Evolutionary conservation across 176 grass and related monocot species (phyloP).

Genomic region (Oryza australiensis): DNA sequence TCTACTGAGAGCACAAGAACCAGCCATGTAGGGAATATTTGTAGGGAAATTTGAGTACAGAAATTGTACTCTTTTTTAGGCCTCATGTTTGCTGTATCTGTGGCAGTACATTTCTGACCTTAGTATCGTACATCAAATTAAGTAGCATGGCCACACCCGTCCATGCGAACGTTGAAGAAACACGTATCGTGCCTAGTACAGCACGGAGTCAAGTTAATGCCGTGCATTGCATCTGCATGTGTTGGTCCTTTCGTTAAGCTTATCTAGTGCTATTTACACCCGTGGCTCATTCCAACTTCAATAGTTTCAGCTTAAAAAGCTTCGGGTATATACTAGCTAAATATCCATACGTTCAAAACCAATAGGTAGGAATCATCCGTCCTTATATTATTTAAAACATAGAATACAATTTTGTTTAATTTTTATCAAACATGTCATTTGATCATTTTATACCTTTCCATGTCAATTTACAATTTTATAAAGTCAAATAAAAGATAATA

Average conservation of each 20-base stretch:
- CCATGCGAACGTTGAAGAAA: conserved; percentile 19
- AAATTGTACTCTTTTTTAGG: neutral
- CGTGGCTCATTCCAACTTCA: neutral
- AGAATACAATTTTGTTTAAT: neutral
- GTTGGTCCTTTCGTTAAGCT: neutral
- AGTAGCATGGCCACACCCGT: neutral
- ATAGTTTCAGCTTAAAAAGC: neutral
- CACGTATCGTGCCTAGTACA: neutral
- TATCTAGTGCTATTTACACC: conserved; percentile 16
- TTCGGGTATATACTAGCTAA: neutral
- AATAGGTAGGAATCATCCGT: neutral
- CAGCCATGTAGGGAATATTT: no score
- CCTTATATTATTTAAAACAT: neutral
- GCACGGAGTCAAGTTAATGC: neutral
- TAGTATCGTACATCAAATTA: neutral
- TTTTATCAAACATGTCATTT: neutral
- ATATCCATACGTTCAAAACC: neutral
- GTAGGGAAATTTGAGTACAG: neutral
- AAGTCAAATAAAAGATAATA: neutral
- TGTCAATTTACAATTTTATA: neutral
- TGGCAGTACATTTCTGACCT: conserved; percentile 9
- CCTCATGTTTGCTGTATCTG: neutral
- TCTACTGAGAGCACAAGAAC: neutral
- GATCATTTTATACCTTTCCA: neutral
- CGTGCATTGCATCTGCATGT: neutral